Conservation (phyloP, 768 basidiomycete species). For the Lactifluus echinatus region DNA sequence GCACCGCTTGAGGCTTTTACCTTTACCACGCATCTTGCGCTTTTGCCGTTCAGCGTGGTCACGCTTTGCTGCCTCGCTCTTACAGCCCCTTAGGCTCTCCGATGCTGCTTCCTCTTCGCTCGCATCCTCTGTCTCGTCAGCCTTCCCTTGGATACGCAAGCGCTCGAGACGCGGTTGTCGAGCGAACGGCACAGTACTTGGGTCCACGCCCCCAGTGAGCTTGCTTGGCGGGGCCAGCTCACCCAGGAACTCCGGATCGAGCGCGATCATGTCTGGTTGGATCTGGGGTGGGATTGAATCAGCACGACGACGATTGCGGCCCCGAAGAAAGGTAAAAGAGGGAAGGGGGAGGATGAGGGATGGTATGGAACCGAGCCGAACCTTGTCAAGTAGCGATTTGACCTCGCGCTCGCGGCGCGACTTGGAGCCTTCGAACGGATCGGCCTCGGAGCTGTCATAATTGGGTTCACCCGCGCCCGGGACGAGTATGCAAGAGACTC, state of each 20-base stretch:
- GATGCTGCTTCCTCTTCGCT: constrained; percentile 26
- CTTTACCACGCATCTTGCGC: constrained; percentile 80
- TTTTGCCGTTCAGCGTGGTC: constrained; percentile 44
- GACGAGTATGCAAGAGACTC: constrained; percentile 79
- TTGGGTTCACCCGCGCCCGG: constrained; percentile 93
- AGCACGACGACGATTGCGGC: too few relatives aligned
- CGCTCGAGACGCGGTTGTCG: constrained; percentile 74
- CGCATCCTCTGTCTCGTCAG: constrained; percentile 53
- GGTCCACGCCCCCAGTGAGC: constrained; percentile 40
- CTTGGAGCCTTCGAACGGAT: constrained; percentile 86
- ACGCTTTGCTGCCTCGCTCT: constrained; percentile 25
- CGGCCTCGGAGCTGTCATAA: constrained; percentile 88
- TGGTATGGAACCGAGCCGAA: constrained; percentile 21
- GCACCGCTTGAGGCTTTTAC: constrained; percentile 74
- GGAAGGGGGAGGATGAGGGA: constrained; percentile 9
- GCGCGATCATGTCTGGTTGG: constrained; percentile 84
- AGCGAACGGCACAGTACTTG: constrained; percentile 49
- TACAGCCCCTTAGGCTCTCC: constrained; percentile 33
- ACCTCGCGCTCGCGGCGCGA: constrained; percentile 86
- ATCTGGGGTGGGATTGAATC: constrained; percentile 41
- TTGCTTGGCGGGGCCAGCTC: constrained; percentile 54
- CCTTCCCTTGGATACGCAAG: constrained; percentile 63
- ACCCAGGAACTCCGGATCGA: constrained; percentile 71
- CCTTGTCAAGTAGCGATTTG: constrained; percentile 79
- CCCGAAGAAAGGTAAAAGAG: too few relatives aligned